Evolutionary conservation across 352 stramenopile genomes (phyloP).

Genomic region (Globisporangium abappressorium): DNA sequence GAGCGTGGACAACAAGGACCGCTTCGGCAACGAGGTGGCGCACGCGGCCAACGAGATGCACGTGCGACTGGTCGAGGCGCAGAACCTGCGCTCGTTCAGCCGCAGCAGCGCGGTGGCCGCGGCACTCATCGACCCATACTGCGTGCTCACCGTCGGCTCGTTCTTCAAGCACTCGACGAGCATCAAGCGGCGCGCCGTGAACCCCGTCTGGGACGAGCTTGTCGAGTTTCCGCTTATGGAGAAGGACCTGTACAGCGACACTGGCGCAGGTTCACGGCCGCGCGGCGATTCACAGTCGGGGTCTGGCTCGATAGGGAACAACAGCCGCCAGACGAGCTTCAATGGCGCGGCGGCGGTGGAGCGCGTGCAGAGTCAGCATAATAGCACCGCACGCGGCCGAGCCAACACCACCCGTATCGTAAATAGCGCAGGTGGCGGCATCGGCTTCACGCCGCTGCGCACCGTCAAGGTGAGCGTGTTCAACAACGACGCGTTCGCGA

Average conservation of each 20-base stretch:
- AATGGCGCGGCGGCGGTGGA: not conserved
- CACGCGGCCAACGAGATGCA: slow-evolving; percentile 54
- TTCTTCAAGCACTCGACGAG: slow-evolving; percentile 38
- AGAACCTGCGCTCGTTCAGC: slow-evolving; percentile 38
- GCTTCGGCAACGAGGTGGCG: slow-evolving; percentile 33
- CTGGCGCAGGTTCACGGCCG: not conserved
- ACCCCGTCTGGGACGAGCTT: slow-evolving; percentile 39
- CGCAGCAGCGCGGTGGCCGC: slow-evolving; percentile 18
- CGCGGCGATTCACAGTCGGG: not conserved
- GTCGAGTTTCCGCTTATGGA: slow-evolving; percentile 28
- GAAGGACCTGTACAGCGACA: slow-evolving; percentile 19
- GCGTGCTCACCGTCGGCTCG: slow-evolving; percentile 35
- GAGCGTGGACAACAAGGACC: slow-evolving; percentile 39
- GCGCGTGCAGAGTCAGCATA: not conserved
- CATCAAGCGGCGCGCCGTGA: slow-evolving; percentile 35
- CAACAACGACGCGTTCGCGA: slow-evolving; percentile 54
- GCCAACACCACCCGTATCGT: not conserved
- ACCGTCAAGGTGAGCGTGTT: slow-evolving; percentile 48
- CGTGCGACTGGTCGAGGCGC: slow-evolving; percentile 41
- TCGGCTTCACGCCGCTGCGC: slow-evolving; percentile 14
- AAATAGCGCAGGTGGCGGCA: not conserved
- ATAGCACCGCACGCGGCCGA: not conserved
- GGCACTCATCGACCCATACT: slow-evolving; percentile 47
- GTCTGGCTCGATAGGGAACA: not conserved
- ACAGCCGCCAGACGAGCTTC: slow-evolving; percentile 12